A percentile compares a stretch with the other conserved stretches of the same genome.
Evolutionary conservation across 176 grass and related monocot genomes (phyloP).

Genomic region (Juncus inflexus): DNA sequence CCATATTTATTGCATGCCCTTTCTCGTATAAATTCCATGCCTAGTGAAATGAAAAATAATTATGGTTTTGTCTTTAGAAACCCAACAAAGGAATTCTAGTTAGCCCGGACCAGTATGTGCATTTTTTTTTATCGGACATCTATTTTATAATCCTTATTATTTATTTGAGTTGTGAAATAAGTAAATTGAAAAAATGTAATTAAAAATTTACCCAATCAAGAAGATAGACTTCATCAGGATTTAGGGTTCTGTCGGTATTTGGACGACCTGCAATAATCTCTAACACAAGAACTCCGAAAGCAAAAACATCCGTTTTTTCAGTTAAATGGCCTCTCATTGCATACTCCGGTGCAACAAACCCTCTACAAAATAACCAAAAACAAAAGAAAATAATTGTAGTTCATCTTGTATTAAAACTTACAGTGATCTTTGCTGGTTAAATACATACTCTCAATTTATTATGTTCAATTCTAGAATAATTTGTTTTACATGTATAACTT

Average conservation of each 20-base stretch:
- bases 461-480: slow-evolving; percentile 29
- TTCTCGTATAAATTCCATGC: slow-evolving; percentile 66
- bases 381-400: too few relatives aligned
- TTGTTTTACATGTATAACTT: too few relatives aligned
- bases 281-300: too few relatives aligned
- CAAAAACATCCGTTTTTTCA: too few relatives aligned
- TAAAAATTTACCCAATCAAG: slow-evolving; percentile 58
- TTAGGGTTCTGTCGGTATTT: slow-evolving; percentile 34
- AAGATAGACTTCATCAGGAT: slow-evolving; percentile 52
- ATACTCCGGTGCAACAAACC: slow-evolving; percentile 64
- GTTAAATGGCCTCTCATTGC: background rate
- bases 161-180: too few relatives aligned
- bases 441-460: slow-evolving; percentile 75
- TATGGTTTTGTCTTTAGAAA: too few relatives aligned
- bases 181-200: background rate
- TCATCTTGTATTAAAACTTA: too few relatives aligned
- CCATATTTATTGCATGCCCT: slow-evolving; percentile 34
- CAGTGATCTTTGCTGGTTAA: background rate
- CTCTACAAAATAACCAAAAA: slow-evolving; percentile 25
- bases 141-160: too few relatives aligned
- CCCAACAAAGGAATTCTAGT: too few relatives aligned
- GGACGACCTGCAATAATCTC: slow-evolving; percentile 38
- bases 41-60: slow-evolving; percentile 1
- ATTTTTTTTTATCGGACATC: too few relatives aligned
- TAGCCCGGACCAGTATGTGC: too few relatives aligned